Evolutionary conservation across 108 stramenopile genomes (phyloP).

Genomic region (Bacterosira constricta): DNA sequence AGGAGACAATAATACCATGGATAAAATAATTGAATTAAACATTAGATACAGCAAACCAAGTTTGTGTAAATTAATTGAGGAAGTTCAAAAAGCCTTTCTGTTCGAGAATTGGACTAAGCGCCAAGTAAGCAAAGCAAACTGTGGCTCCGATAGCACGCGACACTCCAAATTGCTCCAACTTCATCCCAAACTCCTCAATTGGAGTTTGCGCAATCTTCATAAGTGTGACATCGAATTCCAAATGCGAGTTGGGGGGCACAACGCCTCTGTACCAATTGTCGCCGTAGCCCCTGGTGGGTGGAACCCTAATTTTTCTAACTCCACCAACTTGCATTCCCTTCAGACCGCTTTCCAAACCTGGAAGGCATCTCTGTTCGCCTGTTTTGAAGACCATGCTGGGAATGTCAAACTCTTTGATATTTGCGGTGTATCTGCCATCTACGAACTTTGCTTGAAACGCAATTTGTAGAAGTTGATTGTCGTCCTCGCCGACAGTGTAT

Average conservation of each 20-base stretch:
- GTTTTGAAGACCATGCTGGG: conserved; percentile 46
- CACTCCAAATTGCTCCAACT: conserved; percentile 45
- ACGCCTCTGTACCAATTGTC: conserved; percentile 47
- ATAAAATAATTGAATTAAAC: no score
- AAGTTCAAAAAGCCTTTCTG: conserved; percentile 14
- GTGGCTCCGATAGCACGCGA: conserved; percentile 34
- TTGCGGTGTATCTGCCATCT: conserved; percentile 34
- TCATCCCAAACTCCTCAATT: conserved; percentile 41
- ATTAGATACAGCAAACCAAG: no score
- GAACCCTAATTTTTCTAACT: conserved; percentile 25
- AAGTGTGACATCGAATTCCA: conserved; percentile 42
- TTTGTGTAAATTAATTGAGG: no score
- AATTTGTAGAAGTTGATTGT: conserved; percentile 36
- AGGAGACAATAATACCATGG: no score
- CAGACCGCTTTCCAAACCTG: conserved; percentile 44
- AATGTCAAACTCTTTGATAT: conserved; percentile 34
- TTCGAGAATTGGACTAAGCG: conserved; percentile 35
- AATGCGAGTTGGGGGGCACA: conserved; percentile 46
- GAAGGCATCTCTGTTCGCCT: conserved; percentile 33
- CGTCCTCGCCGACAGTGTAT: conserved; percentile 12
- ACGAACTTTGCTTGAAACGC: conserved; percentile 40
- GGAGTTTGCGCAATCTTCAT: conserved; percentile 34
- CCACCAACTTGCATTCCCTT: conserved; percentile 50
- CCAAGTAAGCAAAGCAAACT: conserved; percentile 41
- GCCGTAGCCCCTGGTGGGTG: conserved; percentile 45